A percentile compares a stretch with the other conserved stretches of the same genome.
Conservation (phyloP, 805 yeast species). For the Saccharomycopsis fibuligera region DNA sequence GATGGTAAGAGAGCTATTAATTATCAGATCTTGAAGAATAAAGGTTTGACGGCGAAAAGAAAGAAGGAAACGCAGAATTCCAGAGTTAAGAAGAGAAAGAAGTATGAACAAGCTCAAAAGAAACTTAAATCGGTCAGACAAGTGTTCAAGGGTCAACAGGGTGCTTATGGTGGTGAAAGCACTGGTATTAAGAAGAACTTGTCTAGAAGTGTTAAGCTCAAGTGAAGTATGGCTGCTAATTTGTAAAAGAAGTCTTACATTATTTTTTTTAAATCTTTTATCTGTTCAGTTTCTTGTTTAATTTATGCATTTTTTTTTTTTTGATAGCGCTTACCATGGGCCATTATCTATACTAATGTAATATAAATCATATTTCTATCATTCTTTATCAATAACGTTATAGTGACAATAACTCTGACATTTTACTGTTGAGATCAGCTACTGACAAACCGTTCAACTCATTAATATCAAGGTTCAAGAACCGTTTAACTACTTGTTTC, state of each 20-base stretch:
- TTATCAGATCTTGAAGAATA: slow-evolving; percentile 92
- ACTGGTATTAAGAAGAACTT: slow-evolving; percentile 96
- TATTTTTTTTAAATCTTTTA: too few relatives aligned
- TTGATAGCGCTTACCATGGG: too few relatives aligned
- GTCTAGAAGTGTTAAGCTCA: slow-evolving; percentile 77
- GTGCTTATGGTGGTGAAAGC: slow-evolving; percentile 87
- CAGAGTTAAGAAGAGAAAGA: slow-evolving; percentile 97
- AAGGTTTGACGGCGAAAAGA: slow-evolving; percentile 89
- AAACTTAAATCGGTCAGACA: slow-evolving; percentile 85
- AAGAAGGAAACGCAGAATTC: slow-evolving; percentile 93
- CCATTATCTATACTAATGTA: too few relatives aligned
- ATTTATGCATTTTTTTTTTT: too few relatives aligned
- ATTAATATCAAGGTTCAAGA: too few relatives aligned
- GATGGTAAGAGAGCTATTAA: slow-evolving; percentile 92
- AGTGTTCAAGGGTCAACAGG: slow-evolving; percentile 69
- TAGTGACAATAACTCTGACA: too few relatives aligned
- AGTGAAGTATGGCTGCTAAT: not conserved
- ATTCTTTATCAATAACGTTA: too few relatives aligned
- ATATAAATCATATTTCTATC: too few relatives aligned
- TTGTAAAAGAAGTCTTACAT: not conserved
- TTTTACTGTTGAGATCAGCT: too few relatives aligned
- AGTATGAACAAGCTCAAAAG: slow-evolving; percentile 92
- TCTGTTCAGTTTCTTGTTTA: too few relatives aligned
- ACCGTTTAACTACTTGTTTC: too few relatives aligned
- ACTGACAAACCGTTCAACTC: too few relatives aligned